Evolutionary conservation across 331 rosid genomes (phyloP), one percentile per base, ranked within the genome.

Genomic region (Malus hybrid): DNA sequence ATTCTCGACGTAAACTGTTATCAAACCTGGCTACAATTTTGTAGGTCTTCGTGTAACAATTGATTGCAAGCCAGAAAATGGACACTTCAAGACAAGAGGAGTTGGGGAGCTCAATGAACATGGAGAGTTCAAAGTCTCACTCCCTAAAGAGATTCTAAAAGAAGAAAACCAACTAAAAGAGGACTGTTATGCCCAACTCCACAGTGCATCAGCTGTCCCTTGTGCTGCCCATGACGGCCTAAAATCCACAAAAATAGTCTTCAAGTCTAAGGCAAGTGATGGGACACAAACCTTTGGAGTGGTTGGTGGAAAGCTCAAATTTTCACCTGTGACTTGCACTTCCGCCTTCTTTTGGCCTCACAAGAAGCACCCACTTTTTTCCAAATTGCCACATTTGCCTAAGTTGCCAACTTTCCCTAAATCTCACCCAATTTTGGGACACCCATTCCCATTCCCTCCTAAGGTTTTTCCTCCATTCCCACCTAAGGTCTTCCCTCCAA

Each of bases 141-240:
- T 94, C 33, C 96, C 97, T 2, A 33, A 79, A 2, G 91, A 89
- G 82, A 84, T 85, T 42, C 81, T 87, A 7, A 83, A 82, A 77
- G 84, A 82, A 34, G 95, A 83, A 50, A 24, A 70, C 32, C 62
- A 87, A 20, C 10, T 93, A 9, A 87, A 82, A 64, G 96, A 86
- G 77, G 93, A 94, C 20, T 94, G 99, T 34, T 92, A 87, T 85
- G 99, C 92, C 66, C 92, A 89, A 61, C 84, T 94, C 36, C 97
- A 87, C 27, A 90, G 92, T 78, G 91, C 96, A 33, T 77, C 86
- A 63, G 84, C 78, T 33, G 16, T 80, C 46, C 97, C 93, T 5
- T 94, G 97, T 59, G 90, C 90, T 81, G 78, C 85, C n/a, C 95
- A 85, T 33, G 78, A 86, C 32, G 90, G 86, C 8, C 66, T 86